Percentiles rank a stretch among this genome's conserved stretches.
phyloP scores from a whole-genome alignment of 257 asterid species.

The Plectranthus barbatus region DNA sequence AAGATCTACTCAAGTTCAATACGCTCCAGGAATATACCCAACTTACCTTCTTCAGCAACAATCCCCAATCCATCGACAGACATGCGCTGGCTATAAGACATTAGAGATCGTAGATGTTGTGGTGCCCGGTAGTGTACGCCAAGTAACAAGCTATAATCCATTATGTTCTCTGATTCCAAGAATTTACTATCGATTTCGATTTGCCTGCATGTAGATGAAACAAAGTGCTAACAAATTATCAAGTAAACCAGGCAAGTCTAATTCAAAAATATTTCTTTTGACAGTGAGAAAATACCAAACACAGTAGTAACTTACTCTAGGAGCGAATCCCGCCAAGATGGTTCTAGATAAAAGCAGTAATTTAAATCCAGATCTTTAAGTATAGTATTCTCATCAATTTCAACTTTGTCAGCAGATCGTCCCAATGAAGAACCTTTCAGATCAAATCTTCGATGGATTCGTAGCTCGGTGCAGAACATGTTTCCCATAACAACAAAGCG shows the following conservation, averaged over 20 bases:
- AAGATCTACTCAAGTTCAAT: background rate
- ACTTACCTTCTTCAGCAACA: conserved; percentile 87
- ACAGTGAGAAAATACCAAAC: background rate
- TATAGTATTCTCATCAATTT: conserved; percentile 87
- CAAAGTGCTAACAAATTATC: conserved; percentile 2
- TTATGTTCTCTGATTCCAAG: conserved; percentile 85
- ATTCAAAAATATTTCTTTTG: background rate
- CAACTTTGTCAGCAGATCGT: conserved; percentile 86
- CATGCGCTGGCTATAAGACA: conserved; percentile 44
- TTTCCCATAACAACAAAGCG: conserved; percentile 97
- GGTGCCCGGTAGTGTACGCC: conserved; percentile 98
- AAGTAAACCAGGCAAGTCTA: background rate
- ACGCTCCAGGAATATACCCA: background rate
- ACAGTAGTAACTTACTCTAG: conserved; percentile 44
- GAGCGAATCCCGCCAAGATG: conserved; percentile 73
- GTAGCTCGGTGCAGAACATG: conserved; percentile 91
- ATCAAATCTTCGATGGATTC: conserved; percentile 93
- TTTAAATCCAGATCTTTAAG: conserved; percentile 94
- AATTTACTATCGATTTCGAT: conserved; percentile 83
- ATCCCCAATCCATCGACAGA: conserved; percentile 63
- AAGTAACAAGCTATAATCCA: conserved; percentile 94
- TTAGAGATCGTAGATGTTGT: conserved; percentile 66
- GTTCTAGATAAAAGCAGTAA: conserved; percentile 90
- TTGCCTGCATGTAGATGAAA: conserved; percentile 55
- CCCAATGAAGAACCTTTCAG: conserved; percentile 95